Conservation (phyloP, 139 green algal species). For the Deuterostichococcus epilithicus region DNA sequence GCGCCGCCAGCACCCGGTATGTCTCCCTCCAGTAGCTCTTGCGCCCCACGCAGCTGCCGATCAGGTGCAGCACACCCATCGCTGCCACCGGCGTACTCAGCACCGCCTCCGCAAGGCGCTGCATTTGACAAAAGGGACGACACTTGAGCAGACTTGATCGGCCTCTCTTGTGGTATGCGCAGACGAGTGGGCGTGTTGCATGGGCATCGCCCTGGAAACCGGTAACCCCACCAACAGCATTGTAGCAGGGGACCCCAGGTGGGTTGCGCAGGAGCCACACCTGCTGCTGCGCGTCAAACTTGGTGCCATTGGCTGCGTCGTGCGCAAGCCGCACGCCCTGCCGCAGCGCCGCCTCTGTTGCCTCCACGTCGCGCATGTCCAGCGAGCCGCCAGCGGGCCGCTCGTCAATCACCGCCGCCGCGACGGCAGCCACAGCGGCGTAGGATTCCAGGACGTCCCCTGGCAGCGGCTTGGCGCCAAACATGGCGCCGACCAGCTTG, state of each 20-base stretch:
- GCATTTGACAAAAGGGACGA: neutral
- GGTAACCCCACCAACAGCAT: no score
- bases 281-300: slow-evolving; percentile 8
- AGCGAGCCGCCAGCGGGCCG: neutral
- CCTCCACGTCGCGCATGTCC: neutral
- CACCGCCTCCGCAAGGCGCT: slow-evolving; percentile 1
- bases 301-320: slow-evolving; percentile 3
- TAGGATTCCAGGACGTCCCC: slow-evolving; percentile 15
- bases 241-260: no score
- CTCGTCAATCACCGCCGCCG: slow-evolving; percentile 29
- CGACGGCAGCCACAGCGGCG: slow-evolving; percentile 27
- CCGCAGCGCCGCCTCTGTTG: slow-evolving; percentile 20
- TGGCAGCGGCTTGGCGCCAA: slow-evolving; percentile 13
- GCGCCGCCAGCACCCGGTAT: slow-evolving; percentile 27
- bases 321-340: slow-evolving; percentile 21
- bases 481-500: slow-evolving; percentile 24
- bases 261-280: neutral
- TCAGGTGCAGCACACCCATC: slow-evolving; percentile 24
- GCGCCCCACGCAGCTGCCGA: slow-evolving; percentile 16
- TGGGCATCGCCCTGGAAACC: no score
- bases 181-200: no score
- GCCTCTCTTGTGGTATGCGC: no score
- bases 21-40: slow-evolving; percentile 33
- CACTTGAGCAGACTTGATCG: neutral
- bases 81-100: slow-evolving; percentile 18